Conservation (phyloP, 306 rosid genomes). For the Vigna nakashimae region DNA sequence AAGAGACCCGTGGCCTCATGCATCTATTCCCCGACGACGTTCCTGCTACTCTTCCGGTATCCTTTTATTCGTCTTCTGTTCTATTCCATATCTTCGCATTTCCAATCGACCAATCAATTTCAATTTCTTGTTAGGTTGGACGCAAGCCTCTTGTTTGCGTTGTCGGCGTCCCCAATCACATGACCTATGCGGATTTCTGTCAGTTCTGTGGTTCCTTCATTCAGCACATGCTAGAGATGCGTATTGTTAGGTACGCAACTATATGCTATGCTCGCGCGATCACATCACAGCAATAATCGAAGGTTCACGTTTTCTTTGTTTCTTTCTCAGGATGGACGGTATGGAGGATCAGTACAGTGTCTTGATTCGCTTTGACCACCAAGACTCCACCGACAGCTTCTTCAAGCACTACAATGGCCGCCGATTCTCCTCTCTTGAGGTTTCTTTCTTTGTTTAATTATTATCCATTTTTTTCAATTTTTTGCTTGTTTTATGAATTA, state of each 20-base stretch:
- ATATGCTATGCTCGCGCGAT: not conserved
- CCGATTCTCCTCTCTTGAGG: slow-evolving; percentile 92
- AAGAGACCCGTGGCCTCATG: slow-evolving; percentile 91
- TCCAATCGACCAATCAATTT: not conserved
- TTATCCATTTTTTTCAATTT: not conserved
- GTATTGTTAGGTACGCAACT: slow-evolving; percentile 74
- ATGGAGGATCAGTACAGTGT: slow-evolving; percentile 84
- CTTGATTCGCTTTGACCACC: slow-evolving; percentile 77
- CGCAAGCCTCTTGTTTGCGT: slow-evolving; percentile 85
- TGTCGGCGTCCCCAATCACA: slow-evolving; percentile 92
- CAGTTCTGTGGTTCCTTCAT: slow-evolving; percentile 88
- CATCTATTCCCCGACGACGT: slow-evolving; percentile 74
- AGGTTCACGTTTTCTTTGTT: not conserved
- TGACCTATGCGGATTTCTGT: slow-evolving; percentile 97
- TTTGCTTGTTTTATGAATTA: not conserved
- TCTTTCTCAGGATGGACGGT: slow-evolving; percentile 65
- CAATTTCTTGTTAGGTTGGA: slow-evolving; percentile 55
- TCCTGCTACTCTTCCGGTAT: slow-evolving; percentile 69
- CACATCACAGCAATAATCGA: not conserved
- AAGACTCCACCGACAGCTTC: slow-evolving; percentile 76
- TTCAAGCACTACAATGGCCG: slow-evolving; percentile 74
- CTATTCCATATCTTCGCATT: not conserved
- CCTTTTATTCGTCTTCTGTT: not conserved
- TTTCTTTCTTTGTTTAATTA: slow-evolving; percentile 10
- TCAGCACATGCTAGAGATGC: slow-evolving; percentile 85